phyloP scores from a whole-genome alignment of 441 rosid genomes.

The Euphorbia celastroides region DNA sequence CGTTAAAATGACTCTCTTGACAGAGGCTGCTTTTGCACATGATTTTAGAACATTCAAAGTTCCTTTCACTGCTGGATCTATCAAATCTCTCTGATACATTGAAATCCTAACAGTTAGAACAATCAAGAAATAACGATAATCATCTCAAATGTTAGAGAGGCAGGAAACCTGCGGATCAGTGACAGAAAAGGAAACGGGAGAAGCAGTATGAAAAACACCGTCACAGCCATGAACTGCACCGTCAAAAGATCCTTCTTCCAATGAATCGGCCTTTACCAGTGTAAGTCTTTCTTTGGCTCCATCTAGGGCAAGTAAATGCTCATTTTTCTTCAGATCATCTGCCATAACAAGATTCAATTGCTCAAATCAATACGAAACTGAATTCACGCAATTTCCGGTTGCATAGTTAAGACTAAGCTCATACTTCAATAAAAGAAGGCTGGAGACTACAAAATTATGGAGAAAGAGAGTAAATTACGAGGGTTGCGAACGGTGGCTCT shows the following conservation, averaged over 20 bases:
- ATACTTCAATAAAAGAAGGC: neutral
- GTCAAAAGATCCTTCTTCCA: too few relatives aligned
- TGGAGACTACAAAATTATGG: too few relatives aligned
- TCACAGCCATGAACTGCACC: slow-evolving; percentile 20
- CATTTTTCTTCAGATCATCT: slow-evolving; percentile 38
- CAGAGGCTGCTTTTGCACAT: slow-evolving; percentile 37
- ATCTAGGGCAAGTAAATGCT: too few relatives aligned
- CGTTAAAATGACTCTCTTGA: slow-evolving; percentile 44
- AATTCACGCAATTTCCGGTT: too few relatives aligned
- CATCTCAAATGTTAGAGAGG: neutral
- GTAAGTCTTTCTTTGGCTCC: slow-evolving; percentile 39
- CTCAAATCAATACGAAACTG: too few relatives aligned
- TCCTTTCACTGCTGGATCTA: slow-evolving; percentile 60
- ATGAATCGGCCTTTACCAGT: slow-evolving; percentile 31
- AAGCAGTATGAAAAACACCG: slow-evolving; percentile 30
- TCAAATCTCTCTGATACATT: slow-evolving; percentile 39
- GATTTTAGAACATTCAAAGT: slow-evolving; percentile 41
- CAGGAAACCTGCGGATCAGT: slow-evolving; percentile 26
- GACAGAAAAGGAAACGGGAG: too few relatives aligned
- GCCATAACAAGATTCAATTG: neutral
- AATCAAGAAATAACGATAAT: too few relatives aligned
- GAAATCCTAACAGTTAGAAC: too few relatives aligned
- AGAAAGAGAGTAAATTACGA: slow-evolving; percentile 4
- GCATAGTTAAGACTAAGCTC: too few relatives aligned
- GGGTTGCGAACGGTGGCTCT: slow-evolving; percentile 33